Evolutionary conservation across 208 protist genomes (phyloP), one percentile per base, ranked within the genome.

Genomic region (Trypanosomatidae sp.): DNA sequence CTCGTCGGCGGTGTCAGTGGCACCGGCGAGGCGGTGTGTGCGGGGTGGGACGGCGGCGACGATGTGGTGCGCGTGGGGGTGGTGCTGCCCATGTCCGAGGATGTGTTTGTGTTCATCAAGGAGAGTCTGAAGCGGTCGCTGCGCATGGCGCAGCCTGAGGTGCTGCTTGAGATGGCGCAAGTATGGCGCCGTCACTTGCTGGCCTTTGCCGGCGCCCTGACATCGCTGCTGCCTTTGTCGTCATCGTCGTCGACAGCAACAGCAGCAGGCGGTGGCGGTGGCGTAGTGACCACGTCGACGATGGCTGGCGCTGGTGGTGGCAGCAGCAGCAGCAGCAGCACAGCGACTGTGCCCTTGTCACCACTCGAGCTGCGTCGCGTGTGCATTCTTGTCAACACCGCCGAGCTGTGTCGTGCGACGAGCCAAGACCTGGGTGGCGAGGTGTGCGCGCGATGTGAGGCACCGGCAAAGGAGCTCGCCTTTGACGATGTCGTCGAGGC

Each of bases 91-190:
- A 55, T 85, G n/a, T 68, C 83, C 2, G 74, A 86, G 56, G 82
- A 95, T 47, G 64, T 95, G 26, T 95, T 93, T 43, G 67, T 90
- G 13, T 93, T 90, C 56, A 91, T 95, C 52, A 88, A 88, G 55
- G 71, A 89, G 44, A 88, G 75, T 49, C 66, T 93, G 4, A 87
- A 79, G 52, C 80, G 82, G 18, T 60, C 80, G 4, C 42, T 82
- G 48, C 71, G 76, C 15, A 84, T 93, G 25, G 79, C 83, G 1
- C 81, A 92, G 61, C 78, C 86, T 41, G 77, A 92, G 40, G 69
- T 89, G 22, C 56, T 95, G 25, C 47, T 92, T 3, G 78, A 95
- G 5, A 89, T 93, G 79, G 73, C 75, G 0, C 63, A 33, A 7
- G 82, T 92, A 19, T 95, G 84, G 82, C 66, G 76, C 2, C 62